Conservation (phyloP, 352 stramenopile species). For the Pythium insidiosum region DNA sequence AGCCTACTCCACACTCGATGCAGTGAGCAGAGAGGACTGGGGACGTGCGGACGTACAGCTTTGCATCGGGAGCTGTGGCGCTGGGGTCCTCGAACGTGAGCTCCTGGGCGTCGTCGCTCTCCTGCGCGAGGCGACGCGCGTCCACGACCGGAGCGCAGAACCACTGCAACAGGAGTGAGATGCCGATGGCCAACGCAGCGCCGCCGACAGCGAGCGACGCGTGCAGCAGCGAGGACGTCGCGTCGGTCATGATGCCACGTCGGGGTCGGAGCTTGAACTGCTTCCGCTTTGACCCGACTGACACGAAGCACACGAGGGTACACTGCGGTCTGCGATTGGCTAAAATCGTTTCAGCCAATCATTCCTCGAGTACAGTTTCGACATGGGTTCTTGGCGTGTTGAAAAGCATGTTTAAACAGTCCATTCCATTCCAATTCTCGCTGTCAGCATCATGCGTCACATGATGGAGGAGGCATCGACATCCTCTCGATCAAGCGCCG, state of each 20-base stretch:
- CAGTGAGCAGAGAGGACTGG: too few relatives aligned
- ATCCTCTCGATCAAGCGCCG: constrained; percentile 1
- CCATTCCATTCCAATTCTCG: too few relatives aligned
- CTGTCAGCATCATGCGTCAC: too few relatives aligned
- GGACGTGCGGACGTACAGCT: too few relatives aligned
- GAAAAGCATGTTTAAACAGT: too few relatives aligned
- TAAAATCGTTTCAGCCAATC: too few relatives aligned
- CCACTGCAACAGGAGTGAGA: constrained; percentile 44
- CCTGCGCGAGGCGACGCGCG: constrained; percentile 35
- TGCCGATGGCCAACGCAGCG: constrained; percentile 10
- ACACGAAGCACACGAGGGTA: too few relatives aligned
- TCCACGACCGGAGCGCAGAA: constrained; percentile 44
- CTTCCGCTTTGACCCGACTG: neutral
- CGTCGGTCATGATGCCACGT: constrained; percentile 1
- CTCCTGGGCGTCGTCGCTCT: constrained; percentile 45
- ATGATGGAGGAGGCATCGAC: neutral
- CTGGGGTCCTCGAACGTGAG: constrained; percentile 49
- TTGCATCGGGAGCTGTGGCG: neutral
- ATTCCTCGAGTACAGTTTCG: too few relatives aligned
- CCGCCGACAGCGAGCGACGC: constrained; percentile 17
- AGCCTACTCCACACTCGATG: too few relatives aligned
- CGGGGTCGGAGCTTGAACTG: neutral
- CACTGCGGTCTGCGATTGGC: too few relatives aligned
- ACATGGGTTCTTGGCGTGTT: too few relatives aligned
- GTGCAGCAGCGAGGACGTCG: constrained; percentile 4